These are phyloP conservation scores for Mycena citricolor DNA, from an alignment of 1,284 basidiomycete species.

Conservation along the genomic window DNA sequence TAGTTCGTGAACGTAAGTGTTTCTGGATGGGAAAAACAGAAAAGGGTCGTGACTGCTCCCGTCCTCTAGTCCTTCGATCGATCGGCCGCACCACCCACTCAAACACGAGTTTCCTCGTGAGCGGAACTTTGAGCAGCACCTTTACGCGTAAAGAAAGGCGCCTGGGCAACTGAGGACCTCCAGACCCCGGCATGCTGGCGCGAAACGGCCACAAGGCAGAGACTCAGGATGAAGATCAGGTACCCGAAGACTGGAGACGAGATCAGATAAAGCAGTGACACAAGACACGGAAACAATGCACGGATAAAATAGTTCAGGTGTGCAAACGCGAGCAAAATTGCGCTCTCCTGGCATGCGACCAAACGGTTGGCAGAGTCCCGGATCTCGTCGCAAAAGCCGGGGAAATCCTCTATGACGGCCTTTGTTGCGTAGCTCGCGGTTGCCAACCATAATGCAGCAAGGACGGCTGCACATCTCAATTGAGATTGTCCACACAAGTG, in stretches of 20 bases:
- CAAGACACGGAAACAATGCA: slow-evolving; percentile 35
- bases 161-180: slow-evolving; percentile 37
- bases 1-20: no score
- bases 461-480: slow-evolving; percentile 37
- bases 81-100: no score
- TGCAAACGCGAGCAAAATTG: slow-evolving; percentile 49
- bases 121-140: no score
- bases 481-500: background rate
- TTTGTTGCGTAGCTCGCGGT: slow-evolving; percentile 40
- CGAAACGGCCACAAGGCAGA: slow-evolving; percentile 36
- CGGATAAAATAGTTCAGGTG: slow-evolving; percentile 52
- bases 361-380: slow-evolving; percentile 1
- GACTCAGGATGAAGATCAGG: slow-evolving; percentile 32
- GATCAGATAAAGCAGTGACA: background rate
- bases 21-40: no score
- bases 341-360: slow-evolving; percentile 42
- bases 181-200: slow-evolving; percentile 43
- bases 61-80: no score
- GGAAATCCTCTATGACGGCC: slow-evolving; percentile 25
- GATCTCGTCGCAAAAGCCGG: slow-evolving; percentile 24
- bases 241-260: slow-evolving; percentile 42
- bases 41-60: no score
- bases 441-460: slow-evolving; percentile 59
- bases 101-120: no score
- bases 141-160: slow-evolving; percentile 22